phyloP scores from a whole-genome alignment of 2,329 filamentous ascomycete species.

The Fusarium algeriense region DNA sequence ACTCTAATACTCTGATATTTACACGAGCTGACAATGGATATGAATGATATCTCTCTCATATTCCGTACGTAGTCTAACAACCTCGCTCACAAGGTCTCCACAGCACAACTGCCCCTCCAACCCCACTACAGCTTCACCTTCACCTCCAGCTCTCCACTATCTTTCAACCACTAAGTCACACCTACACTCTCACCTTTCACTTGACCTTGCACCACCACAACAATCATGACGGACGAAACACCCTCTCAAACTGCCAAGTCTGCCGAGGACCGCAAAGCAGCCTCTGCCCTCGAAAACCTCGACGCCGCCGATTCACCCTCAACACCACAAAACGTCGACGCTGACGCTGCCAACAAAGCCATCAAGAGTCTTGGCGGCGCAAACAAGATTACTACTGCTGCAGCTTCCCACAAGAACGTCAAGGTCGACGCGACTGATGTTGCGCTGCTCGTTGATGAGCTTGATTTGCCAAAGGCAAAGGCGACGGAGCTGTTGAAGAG shows the following conservation, averaged over 20 bases:
- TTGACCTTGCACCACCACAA: constrained; percentile 44
- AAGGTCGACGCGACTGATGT: constrained; percentile 83
- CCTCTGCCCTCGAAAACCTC: constrained; percentile 78
- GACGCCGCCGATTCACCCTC: constrained; percentile 63
- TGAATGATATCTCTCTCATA: background rate
- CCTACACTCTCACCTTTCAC: constrained; percentile 47
- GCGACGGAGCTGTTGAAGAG: constrained; percentile 80
- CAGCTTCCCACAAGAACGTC: constrained; percentile 67
- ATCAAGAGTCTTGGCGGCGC: constrained; percentile 71
- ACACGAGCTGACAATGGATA: background rate
- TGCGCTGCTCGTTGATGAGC: constrained; percentile 75
- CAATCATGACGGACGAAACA: constrained; percentile 66
- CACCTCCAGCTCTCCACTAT: constrained; percentile 4
- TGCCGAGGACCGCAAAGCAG: constrained; percentile 82
- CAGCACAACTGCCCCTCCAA: constrained; percentile 22
- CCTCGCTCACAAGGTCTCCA: background rate
- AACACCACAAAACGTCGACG: constrained; percentile 70
- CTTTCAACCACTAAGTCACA: constrained; percentile 53
- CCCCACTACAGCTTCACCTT: constrained; percentile 32
- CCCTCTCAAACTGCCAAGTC: constrained; percentile 67
- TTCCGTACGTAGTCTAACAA: background rate
- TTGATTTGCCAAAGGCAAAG: constrained; percentile 77
- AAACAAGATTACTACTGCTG: constrained; percentile 40
- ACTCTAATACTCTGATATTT: background rate
- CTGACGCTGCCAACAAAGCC: constrained; percentile 77